Conservation (phyloP, 2,329 filamentous ascomycete genomes). For the Botryotinia narcissicola region DNA sequence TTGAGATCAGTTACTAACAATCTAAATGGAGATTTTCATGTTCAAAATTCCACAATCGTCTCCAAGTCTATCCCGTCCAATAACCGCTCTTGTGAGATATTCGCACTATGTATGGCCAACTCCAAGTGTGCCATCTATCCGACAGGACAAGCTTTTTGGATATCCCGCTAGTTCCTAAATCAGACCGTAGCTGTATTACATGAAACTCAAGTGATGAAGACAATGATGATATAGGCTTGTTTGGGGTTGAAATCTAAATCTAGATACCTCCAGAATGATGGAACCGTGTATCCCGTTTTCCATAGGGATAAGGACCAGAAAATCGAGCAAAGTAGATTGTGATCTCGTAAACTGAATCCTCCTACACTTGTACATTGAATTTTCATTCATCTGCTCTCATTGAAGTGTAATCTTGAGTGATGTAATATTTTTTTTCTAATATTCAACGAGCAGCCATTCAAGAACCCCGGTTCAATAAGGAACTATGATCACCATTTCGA, state of each 20-base stretch:
- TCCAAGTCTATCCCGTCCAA: too few relatives aligned
- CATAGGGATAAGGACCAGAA: not conserved
- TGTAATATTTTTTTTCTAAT: accelerated
- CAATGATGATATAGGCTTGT: not conserved
- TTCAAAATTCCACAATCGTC: too few relatives aligned
- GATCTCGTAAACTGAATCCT: not conserved
- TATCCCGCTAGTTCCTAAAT: accelerated
- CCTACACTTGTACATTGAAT: not conserved
- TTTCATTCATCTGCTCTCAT: not conserved
- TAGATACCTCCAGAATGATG: not conserved
- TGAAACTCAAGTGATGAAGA: not conserved
- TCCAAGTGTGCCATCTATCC: not conserved
- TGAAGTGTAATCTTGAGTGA: not conserved
- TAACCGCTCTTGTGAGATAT: too few relatives aligned
- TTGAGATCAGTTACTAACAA: not conserved
- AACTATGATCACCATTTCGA: not conserved
- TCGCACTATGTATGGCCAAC: too few relatives aligned
- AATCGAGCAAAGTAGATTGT: accelerated
- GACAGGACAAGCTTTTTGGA: accelerated
- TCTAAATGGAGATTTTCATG: too few relatives aligned
- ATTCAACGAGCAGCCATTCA: not conserved
- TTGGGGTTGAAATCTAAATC: not conserved
- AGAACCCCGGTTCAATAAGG: not conserved
- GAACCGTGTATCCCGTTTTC: not conserved
- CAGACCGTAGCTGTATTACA: not conserved